phyloP scores from a whole-genome alignment of 2,329 filamentous ascomycete species.

The Exophiala aquamarina region DNA sequence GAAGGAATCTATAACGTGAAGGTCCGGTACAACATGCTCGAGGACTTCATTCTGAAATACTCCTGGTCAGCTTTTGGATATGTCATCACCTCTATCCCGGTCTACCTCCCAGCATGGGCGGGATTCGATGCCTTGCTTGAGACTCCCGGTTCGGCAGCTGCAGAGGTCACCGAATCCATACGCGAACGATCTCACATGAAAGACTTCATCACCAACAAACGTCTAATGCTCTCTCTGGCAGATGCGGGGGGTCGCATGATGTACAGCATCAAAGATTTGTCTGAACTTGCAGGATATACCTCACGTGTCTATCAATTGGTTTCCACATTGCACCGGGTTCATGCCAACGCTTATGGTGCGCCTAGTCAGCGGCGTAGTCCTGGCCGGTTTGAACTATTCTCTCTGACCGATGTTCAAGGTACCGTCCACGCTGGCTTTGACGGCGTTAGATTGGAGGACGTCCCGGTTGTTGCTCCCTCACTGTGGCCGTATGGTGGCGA shows the following conservation, averaged over 20 bases:
- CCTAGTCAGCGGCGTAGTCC: constrained; percentile 41
- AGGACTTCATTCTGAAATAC: constrained; percentile 97
- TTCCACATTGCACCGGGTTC: constrained; percentile 88
- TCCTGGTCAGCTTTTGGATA: constrained; percentile 99
- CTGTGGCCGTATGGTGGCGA: constrained; percentile 90
- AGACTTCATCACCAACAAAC: constrained; percentile 98
- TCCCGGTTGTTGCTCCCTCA: constrained; percentile 85
- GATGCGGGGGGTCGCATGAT: constrained; percentile 98
- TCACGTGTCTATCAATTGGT: constrained; percentile 95
- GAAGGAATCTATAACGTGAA: constrained; percentile 97
- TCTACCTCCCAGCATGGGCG: constrained; percentile 93
- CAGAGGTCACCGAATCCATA: constrained; percentile 44
- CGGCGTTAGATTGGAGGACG: constrained; percentile 87
- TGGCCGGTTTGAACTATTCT: constrained; percentile 76
- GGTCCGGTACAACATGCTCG: constrained; percentile 97
- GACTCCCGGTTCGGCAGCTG: constrained; percentile 24
- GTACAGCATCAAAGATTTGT: constrained; percentile 98
- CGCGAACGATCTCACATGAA: constrained; percentile 88
- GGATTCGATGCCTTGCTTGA: constrained; percentile 75
- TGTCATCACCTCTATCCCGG: constrained; percentile 83
- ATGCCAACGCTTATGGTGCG: constrained; percentile 82
- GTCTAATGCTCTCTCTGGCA: constrained; percentile 93
- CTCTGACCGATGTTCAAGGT: constrained; percentile 85
- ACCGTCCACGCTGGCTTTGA: constrained; percentile 95
- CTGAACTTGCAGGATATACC: constrained; percentile 92